These are phyloP conservation scores for Acanthamoeba castellanii DNA, from an alignment of 208 protist species.

Conservation along the genomic window DNA sequence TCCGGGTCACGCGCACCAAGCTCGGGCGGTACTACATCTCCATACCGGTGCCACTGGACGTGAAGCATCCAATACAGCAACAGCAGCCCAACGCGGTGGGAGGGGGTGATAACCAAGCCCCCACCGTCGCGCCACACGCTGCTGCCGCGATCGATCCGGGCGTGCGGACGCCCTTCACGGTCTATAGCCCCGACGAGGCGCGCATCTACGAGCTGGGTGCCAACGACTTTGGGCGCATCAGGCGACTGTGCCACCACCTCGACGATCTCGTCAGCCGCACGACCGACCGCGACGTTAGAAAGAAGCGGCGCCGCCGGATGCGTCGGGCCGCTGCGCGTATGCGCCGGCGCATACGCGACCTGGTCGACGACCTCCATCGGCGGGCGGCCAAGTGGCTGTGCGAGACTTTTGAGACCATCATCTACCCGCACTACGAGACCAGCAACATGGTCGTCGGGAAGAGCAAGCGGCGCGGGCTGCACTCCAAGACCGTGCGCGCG, in stretches of 20 bases:
- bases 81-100: background rate
- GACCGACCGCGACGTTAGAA: background rate
- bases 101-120: conserved; percentile 51
- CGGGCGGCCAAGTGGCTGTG: conserved; percentile 42
- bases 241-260: background rate
- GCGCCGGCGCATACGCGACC: conserved; percentile 1
- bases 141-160: conserved; percentile 45
- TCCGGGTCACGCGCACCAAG: conserved; percentile 2
- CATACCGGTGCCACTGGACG: background rate
- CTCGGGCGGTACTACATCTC: conserved; percentile 37
- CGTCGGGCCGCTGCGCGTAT: background rate
- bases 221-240: background rate
- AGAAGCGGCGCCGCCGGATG: background rate
- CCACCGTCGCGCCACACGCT: background rate
- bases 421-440: background rate
- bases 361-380: conserved; percentile 30
- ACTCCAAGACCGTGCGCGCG: too few species aligned
- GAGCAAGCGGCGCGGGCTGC: conserved; percentile 1
- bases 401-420: background rate
- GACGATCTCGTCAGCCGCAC: background rate
- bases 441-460: conserved; percentile 23
- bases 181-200: background rate
- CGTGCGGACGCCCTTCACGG: conserved; percentile 18
- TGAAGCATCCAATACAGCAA: background rate
- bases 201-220: background rate